phyloP scores from a whole-genome alignment of 495 filamentous ascomycete species.

The Stereocaulon alpinum region DNA sequence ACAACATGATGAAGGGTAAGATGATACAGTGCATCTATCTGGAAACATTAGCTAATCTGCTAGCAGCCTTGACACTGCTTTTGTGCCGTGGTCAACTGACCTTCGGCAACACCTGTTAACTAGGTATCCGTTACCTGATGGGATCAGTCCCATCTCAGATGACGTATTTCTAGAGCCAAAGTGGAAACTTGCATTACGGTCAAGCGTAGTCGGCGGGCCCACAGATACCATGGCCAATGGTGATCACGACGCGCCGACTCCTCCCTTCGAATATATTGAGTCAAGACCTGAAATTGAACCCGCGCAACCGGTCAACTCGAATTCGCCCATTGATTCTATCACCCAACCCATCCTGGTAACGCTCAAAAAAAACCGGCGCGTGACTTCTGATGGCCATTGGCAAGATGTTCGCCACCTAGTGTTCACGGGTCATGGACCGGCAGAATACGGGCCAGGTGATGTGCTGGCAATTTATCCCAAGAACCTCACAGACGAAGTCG shows the following conservation, averaged over 20 bases:
- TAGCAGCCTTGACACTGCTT: constrained; percentile 66
- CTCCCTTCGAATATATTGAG: not conserved
- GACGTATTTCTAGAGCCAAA: constrained; percentile 70
- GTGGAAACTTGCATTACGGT: constrained; percentile 47
- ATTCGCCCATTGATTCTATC: not conserved
- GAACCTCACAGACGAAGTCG: constrained; percentile 70
- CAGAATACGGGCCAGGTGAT: constrained; percentile 57
- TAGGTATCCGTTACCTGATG: constrained; percentile 56
- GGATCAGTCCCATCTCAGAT: constrained; percentile 58
- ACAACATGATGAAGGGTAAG: constrained; percentile 80
- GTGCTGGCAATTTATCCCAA: constrained; percentile 73
- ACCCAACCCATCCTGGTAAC: constrained; percentile 18
- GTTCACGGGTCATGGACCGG: constrained; percentile 38
- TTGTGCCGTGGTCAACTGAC: constrained; percentile 63
- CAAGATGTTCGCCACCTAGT: constrained; percentile 83
- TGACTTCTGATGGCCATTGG: constrained; percentile 73
- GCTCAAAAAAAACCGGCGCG: constrained; percentile 48
- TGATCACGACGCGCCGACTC: not conserved
- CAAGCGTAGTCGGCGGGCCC: not conserved
- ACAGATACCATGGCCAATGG: not conserved
- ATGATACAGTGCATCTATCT: constrained; percentile 21
- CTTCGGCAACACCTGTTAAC: constrained; percentile 55
- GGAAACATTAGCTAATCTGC: constrained; percentile 17
- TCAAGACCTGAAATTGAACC: not conserved
- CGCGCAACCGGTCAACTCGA: not conserved